Base-by-base conservation (phyloP, 2,329 filamentous ascomycete species). In the Epichloe sylvatica region DNA sequence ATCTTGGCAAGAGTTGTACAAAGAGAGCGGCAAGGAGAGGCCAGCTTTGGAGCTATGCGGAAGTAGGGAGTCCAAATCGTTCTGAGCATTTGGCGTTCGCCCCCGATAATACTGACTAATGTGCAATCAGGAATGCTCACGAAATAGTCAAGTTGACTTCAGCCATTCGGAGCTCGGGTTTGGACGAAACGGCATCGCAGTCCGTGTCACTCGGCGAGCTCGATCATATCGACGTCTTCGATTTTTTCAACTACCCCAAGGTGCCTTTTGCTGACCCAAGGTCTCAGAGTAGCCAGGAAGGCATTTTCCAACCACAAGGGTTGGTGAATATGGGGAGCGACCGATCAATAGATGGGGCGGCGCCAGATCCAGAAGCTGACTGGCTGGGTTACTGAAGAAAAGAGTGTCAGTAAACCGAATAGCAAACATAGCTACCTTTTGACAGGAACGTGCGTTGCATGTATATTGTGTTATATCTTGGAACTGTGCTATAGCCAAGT, bases 171-270 rank as follows among this genome's bases (percentile, higher is more conserved):
- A 64, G 59, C 9, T 68, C 67, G 0, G 65, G 65, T 3, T 36
- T 69, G 0, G 67, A 70, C 25, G 63, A 61, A 3, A 68, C 64
- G 4, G 66, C 66, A 15, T 66, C 67, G 0, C 67, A 68, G 40
- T 55, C 61, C 2, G 64, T 66, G 4, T 65, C 68, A 0, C 59
- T 67, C 4, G 64, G 59, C 52, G 69, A 71, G 50, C 59, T 71
- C 2, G 69, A 71, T 51, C 67, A 64, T 42, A 68, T 71, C 19
- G 68, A 71, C 25, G 61, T 71, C 3, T 71, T 71, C 42, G 69
- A 70, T 53, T 71, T 71, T 71, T 71, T 71, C 57, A 70, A 71
- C 23, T 68, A 66, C 40, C 69, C 69, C 12, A 66, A 65, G 17
- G 50, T 66, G 1, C 49, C 58, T 1, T 57, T 60, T 33, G 50